These are phyloP conservation scores for Taphrina confusa DNA, from an alignment of 1,139 yeast genomes.

Conservation along the genomic window DNA sequence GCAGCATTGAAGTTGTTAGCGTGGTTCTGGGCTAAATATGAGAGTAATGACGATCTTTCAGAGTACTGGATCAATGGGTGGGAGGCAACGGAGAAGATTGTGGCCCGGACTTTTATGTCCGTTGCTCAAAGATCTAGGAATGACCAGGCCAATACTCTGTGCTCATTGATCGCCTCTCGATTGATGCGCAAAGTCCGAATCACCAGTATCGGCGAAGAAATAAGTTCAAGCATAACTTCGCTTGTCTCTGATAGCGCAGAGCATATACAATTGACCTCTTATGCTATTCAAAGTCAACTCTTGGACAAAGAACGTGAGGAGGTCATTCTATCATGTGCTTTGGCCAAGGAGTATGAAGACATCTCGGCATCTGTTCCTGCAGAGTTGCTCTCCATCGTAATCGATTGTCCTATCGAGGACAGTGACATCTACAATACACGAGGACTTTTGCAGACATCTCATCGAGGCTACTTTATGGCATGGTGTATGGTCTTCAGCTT, in stretches of 20 bases:
- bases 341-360: conserved; percentile 39
- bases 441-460: conserved; percentile 25
- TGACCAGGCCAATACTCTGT: conserved; percentile 47
- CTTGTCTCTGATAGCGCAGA: conserved; percentile 9
- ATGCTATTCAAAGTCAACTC: conserved; percentile 1
- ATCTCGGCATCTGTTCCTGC: conserved; percentile 43
- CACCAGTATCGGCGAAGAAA: not conserved
- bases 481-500: conserved; percentile 68
- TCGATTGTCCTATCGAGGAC: conserved; percentile 41
- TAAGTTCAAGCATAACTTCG: not conserved
- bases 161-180: conserved; percentile 49
- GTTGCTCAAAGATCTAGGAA: not conserved
- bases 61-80: conserved; percentile 38
- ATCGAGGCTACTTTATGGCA: conserved; percentile 58
- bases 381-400: conserved; percentile 44
- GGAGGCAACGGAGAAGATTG: not conserved
- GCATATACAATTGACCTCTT: conserved; percentile 18
- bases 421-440: conserved; percentile 22
- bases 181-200: conserved; percentile 17
- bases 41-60: conserved; percentile 44
- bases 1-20: conserved; percentile 54
- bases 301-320: conserved; percentile 26
- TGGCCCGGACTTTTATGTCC: conserved; percentile 5
- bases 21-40: conserved; percentile 44
- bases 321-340: conserved; percentile 13